Percentiles rank a stretch among this genome's conserved stretches.
phyloP scores from a whole-genome alignment of 371 early-diverging fungal genomes.

The Fennellomyces sp. region DNA sequence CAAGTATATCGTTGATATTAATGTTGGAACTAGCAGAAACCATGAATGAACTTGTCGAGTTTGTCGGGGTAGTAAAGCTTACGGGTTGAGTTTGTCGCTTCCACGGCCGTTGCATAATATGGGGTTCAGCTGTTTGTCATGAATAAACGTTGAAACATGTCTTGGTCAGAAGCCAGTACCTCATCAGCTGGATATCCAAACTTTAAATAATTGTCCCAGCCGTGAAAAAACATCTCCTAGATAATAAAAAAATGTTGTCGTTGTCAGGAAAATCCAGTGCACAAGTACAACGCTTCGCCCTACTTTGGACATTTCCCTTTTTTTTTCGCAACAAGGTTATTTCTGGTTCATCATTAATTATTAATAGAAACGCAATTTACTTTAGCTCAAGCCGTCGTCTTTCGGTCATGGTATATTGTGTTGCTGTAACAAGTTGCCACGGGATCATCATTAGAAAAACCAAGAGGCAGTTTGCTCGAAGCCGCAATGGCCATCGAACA shows the following conservation, averaged over 20 bases:
- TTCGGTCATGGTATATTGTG: constrained; percentile 5
- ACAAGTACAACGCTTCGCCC: background rate
- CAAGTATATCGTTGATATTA: constrained; percentile 88
- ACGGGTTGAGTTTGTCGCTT: constrained; percentile 72
- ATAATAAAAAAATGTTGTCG: background rate
- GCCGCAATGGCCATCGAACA: background rate
- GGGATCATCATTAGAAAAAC: background rate
- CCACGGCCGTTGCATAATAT: constrained; percentile 81
- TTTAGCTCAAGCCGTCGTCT: constrained; percentile 7
- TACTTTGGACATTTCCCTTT: constrained; percentile 10
- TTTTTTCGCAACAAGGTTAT: background rate
- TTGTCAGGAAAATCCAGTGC: background rate
- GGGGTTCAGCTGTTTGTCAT: constrained; percentile 87
- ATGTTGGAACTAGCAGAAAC: constrained; percentile 61
- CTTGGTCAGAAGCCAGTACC: constrained; percentile 28
- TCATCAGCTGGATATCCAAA: constrained; percentile 93
- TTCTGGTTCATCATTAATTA: no score
- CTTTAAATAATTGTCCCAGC: constrained; percentile 81
- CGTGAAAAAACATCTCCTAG: constrained; percentile 90
- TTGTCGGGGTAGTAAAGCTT: no score
- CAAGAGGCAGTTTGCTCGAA: background rate
- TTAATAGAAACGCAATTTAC: no score
- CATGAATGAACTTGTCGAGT: no score
- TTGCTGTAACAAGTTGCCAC: background rate
- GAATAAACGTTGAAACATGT: background rate